phyloP scores from a whole-genome alignment of 1,139 yeast genomes.

The Sugiyamaella paludigena region DNA sequence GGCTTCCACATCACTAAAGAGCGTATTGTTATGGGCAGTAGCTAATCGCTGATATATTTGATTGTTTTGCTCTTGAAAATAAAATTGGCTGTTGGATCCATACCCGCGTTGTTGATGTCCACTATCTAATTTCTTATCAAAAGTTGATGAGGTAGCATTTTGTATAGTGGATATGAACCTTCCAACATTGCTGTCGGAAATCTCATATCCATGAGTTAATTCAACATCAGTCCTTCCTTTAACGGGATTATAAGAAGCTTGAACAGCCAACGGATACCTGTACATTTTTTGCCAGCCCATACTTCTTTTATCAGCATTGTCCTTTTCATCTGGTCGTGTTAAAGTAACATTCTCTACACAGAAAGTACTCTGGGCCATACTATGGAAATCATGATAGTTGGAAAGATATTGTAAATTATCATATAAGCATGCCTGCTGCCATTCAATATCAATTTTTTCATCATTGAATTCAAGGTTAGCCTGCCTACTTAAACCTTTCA shows the following conservation, averaged over 20 bases:
- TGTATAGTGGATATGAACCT: constrained; percentile 1
- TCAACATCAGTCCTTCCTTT: constrained; percentile 8
- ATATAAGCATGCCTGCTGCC: constrained; percentile 10
- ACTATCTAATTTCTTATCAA: neutral
- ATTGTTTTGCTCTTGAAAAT: constrained; percentile 4
- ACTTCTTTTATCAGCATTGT: neutral
- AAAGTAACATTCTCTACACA: constrained; percentile 8
- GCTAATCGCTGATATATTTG: constrained; percentile 7
- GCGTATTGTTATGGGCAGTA: constrained; percentile 4
- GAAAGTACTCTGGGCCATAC: constrained; percentile 9
- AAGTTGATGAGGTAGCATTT: constrained; percentile 8
- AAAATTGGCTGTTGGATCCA: constrained; percentile 7
- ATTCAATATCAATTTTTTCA: constrained; percentile 8
- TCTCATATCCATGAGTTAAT: constrained; percentile 6
- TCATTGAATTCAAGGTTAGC: constrained; percentile 6
- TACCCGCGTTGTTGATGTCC: constrained; percentile 1
- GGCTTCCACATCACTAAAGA: constrained; percentile 1
- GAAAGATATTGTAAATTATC: constrained; percentile 10
- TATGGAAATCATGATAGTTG: constrained; percentile 7
- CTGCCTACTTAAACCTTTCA: constrained; percentile 6
- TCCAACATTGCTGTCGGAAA: constrained; percentile 3
- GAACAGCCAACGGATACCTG: constrained; percentile 7
- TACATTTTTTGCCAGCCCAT: constrained; percentile 9
- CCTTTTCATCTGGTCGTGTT: constrained; percentile 6
- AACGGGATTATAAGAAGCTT: constrained; percentile 1